Conservation (phyloP, 768 basidiomycete genomes). For the Boletus rex-veris region DNA sequence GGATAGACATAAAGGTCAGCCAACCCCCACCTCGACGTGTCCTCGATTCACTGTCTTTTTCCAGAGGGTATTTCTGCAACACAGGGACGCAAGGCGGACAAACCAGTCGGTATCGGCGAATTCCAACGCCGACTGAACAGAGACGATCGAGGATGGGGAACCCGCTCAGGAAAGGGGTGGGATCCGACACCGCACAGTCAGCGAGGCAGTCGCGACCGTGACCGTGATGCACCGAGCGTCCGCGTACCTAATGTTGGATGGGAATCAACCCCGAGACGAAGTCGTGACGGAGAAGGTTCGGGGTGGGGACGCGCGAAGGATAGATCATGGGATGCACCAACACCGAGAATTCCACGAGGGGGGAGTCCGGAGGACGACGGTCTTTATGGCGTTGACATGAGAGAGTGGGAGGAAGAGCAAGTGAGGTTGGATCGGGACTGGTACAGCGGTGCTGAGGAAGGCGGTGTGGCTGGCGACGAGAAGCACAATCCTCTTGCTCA, state of each 20-base stretch:
- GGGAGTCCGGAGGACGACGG: constrained; percentile 69
- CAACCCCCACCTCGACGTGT: not conserved
- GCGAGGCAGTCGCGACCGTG: constrained; percentile 36
- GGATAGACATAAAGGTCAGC: constrained; percentile 64
- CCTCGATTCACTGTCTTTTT: not conserved
- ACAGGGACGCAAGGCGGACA: constrained; percentile 53
- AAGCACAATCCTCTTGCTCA: constrained; percentile 91
- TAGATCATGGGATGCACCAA: constrained; percentile 80
- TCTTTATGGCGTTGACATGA: constrained; percentile 61
- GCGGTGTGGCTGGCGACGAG: constrained; percentile 80
- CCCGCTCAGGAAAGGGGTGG: constrained; percentile 41
- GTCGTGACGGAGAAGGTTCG: constrained; percentile 49
- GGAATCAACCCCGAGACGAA: constrained; percentile 84
- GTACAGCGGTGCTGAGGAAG: constrained; percentile 92
- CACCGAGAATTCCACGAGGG: constrained; percentile 64
- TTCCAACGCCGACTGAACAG: constrained; percentile 92
- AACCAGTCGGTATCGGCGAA: constrained; percentile 80
- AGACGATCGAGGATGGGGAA: constrained; percentile 51
- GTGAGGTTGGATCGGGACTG: constrained; percentile 89
- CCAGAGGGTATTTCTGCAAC: constrained; percentile 70
- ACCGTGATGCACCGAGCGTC: constrained; percentile 72
- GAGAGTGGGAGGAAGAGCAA: constrained; percentile 99
- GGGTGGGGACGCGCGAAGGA: constrained; percentile 60
- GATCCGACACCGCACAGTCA: constrained; percentile 61
- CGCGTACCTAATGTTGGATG: constrained; percentile 90